A percentile compares a stretch with the other conserved stretches of the same genome.
Conservation (phyloP, 768 basidiomycete species). For the Pleurotus giganteus region DNA sequence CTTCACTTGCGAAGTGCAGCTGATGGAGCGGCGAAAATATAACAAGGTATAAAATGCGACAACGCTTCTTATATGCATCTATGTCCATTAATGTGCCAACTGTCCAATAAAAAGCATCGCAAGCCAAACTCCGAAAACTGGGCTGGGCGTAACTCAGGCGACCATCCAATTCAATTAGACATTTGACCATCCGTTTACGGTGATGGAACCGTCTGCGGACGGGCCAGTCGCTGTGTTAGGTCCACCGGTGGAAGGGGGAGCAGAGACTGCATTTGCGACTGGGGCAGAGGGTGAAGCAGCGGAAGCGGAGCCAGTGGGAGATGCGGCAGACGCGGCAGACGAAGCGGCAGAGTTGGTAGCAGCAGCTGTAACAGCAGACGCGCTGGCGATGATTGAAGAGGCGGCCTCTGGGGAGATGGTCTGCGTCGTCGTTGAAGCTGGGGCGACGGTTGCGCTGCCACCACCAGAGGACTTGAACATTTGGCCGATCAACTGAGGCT, state of each 20-base stretch:
- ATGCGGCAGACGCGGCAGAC: slow-evolving; percentile 28
- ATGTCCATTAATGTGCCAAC: background rate
- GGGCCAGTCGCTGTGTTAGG: slow-evolving; percentile 43
- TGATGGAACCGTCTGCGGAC: slow-evolving; percentile 38
- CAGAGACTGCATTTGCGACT: slow-evolving; percentile 14
- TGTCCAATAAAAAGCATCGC: slow-evolving; percentile 3
- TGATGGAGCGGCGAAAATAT: background rate
- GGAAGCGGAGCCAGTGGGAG: slow-evolving; percentile 15
- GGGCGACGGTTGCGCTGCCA: slow-evolving; percentile 9
- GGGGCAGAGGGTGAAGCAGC: slow-evolving; percentile 17
- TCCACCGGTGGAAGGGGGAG: slow-evolving; percentile 22
- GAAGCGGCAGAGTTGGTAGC: slow-evolving; percentile 28
- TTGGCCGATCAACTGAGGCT: slow-evolving; percentile 48
- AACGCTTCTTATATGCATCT: background rate
- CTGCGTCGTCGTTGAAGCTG: slow-evolving; percentile 20
- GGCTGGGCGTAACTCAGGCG: background rate
- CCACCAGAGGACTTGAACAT: slow-evolving; percentile 32
- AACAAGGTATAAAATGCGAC: slow-evolving; percentile 8
- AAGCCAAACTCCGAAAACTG: background rate
- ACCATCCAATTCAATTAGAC: slow-evolving; percentile 15
- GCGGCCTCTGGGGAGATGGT: slow-evolving; percentile 16
- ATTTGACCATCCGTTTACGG: slow-evolving; percentile 45
- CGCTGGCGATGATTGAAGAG: slow-evolving; percentile 18
- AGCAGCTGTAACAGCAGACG: slow-evolving; percentile 18
- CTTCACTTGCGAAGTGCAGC: slow-evolving; percentile 11